phyloP scores from a whole-genome alignment of 1,284 basidiomycete species.

The Polyporus tsugae region DNA sequence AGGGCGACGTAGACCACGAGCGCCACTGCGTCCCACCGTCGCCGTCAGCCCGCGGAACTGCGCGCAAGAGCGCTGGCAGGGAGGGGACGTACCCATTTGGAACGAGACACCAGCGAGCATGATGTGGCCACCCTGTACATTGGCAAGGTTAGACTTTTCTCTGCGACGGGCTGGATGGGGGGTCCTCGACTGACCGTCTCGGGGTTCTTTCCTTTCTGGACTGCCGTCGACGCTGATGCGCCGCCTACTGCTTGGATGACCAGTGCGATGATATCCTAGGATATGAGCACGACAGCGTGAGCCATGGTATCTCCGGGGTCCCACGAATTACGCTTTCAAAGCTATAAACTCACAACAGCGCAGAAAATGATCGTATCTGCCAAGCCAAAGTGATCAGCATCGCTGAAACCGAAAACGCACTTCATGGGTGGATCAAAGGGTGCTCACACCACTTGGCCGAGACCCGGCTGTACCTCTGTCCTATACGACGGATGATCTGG shows the following conservation, averaged over 20 bases:
- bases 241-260: slow-evolving; percentile 64
- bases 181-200: slow-evolving; percentile 28
- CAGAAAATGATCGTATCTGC: slow-evolving; percentile 60
- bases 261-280: slow-evolving; percentile 59
- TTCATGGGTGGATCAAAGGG: too few species aligned
- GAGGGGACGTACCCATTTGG: slow-evolving; percentile 54
- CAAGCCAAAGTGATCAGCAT: neutral
- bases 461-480: slow-evolving; percentile 45
- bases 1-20: slow-evolving; percentile 53
- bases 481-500: slow-evolving; percentile 49
- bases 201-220: slow-evolving; percentile 36
- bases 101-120: slow-evolving; percentile 66
- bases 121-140: slow-evolving; percentile 57
- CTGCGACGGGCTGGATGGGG: too few species aligned
- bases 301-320: neutral
- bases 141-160: too few species aligned
- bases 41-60: slow-evolving; percentile 41
- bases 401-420: too few species aligned
- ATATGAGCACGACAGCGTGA: neutral
- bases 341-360: slow-evolving; percentile 46
- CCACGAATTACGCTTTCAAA: neutral
- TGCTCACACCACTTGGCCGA: slow-evolving; percentile 49
- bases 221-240: slow-evolving; percentile 55
- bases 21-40: slow-evolving; percentile 47
- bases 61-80: slow-evolving; percentile 31